Evolutionary conservation across 2,329 filamentous ascomycete species (phyloP).

Genomic region (Triangularia verruculosa): DNA sequence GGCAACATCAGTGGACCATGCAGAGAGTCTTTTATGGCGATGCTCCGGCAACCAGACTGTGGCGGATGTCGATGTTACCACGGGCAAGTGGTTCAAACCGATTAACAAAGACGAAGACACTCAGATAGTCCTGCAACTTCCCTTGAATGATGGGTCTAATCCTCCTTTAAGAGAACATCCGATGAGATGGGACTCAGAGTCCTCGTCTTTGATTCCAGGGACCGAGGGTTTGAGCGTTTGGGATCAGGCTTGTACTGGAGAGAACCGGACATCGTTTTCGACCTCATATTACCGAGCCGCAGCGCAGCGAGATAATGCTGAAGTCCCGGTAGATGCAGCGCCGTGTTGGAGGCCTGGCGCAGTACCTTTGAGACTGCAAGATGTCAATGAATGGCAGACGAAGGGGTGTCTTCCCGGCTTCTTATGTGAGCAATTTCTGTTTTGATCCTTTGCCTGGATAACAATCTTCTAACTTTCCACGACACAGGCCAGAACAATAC

Average conservation of each 20-base stretch:
- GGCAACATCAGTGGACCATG: background rate
- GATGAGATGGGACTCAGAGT: conserved; percentile 31
- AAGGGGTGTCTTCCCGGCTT: conserved; percentile 42
- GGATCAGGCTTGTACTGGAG: conserved; percentile 41
- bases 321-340: conserved; percentile 36
- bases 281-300: conserved; percentile 40
- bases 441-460: background rate
- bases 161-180: conserved; percentile 33
- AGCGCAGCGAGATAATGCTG: conserved; percentile 25
- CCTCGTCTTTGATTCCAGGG: conserved; percentile 30
- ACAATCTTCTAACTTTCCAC: background rate
- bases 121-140: conserved; percentile 17
- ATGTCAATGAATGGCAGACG: conserved; percentile 35
- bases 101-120: conserved; percentile 27
- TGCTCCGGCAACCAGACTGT: conserved; percentile 45
- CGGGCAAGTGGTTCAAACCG: conserved; percentile 42
- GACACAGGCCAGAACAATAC: conserved; percentile 43
- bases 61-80: conserved; percentile 34
- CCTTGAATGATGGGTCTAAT: conserved; percentile 38
- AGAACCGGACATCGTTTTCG: conserved; percentile 41
- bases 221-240: conserved; percentile 32
- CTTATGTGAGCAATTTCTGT: conserved; percentile 37
- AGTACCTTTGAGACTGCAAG: conserved; percentile 41
- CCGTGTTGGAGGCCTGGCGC: conserved; percentile 42
- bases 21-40: conserved; percentile 38